These are phyloP conservation scores for Tolypocladium inflatum DNA, from an alignment of 2,329 filamentous ascomycete genomes.

Conservation along the genomic window DNA sequence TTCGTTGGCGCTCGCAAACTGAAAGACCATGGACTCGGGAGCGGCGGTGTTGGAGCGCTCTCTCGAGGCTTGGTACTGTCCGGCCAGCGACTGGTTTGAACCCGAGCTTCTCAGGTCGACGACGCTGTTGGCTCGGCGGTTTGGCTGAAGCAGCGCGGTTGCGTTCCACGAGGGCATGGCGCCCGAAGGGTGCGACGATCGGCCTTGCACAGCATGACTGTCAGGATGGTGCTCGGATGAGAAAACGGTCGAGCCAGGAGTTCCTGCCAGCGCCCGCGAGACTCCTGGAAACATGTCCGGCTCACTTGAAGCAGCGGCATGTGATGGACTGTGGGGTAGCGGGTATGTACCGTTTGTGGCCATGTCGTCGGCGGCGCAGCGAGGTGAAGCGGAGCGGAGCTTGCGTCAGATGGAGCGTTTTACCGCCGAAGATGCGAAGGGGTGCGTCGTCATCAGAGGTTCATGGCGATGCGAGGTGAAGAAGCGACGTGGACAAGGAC, in stretches of 20 bases:
- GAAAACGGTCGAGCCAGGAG: background rate
- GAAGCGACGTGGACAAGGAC: background rate
- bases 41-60: constrained; percentile 14
- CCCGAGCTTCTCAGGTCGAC: constrained; percentile 15
- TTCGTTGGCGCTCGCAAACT: constrained; percentile 29
- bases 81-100: constrained; percentile 12
- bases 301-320: constrained; percentile 4
- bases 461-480: background rate
- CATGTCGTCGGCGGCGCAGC: constrained; percentile 2
- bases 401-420: background rate
- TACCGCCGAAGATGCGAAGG: background rate
- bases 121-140: constrained; percentile 17
- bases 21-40: constrained; percentile 28
- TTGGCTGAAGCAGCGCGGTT: constrained; percentile 29
- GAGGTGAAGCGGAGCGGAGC: background rate
- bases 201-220: constrained; percentile 12
- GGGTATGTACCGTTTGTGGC: constrained; percentile 6
- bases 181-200: constrained; percentile 15
- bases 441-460: background rate
- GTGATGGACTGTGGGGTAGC: background rate
- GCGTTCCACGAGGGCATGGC: constrained; percentile 29
- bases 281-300: constrained; percentile 2
- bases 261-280: constrained; percentile 1
- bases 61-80: constrained; percentile 8
- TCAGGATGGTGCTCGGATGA: constrained; percentile 1